Conservation (phyloP, 2,329 filamentous ascomycete species). For the Dactylellina haptotyla region DNA sequence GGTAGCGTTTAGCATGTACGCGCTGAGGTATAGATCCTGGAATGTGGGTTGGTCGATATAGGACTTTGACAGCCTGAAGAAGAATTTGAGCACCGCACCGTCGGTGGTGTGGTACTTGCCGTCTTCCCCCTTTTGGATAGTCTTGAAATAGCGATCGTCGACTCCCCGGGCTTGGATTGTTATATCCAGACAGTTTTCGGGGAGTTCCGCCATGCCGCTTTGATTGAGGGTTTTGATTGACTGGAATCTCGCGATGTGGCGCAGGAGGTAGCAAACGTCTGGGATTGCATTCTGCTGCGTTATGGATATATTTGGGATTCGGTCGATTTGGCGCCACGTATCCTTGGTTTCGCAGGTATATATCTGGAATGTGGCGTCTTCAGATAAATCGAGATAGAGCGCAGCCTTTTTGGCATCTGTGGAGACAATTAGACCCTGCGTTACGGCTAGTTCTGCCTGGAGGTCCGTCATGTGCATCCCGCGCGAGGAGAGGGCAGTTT, state of each 20-base stretch:
- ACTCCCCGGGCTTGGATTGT: neutral
- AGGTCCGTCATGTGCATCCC: neutral
- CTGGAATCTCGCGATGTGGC: conserved; percentile 12
- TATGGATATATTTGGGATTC: conserved; percentile 9
- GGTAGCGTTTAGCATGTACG: conserved; percentile 13
- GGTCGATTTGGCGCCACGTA: neutral
- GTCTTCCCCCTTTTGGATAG: neutral
- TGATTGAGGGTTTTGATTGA: conserved; percentile 3
- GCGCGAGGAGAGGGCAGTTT: neutral
- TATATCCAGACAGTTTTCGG: neutral
- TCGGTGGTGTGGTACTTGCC: conserved; percentile 11
- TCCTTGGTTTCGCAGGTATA: neutral
- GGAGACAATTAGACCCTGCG: neutral
- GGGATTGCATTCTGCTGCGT: conserved; percentile 4
- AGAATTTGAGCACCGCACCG: neutral
- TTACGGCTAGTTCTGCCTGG: neutral
- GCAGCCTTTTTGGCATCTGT: neutral
- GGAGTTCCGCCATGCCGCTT: no score
- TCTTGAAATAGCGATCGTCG: no score
- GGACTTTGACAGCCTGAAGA: neutral
- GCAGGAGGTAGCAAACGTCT: conserved; percentile 6
- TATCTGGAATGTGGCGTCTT: conserved; percentile 5
- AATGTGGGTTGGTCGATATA: neutral
- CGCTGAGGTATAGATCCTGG: neutral
- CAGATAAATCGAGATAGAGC: neutral